Conservation (phyloP, 345 rosid species). For the Noccaea bulbosa region DNA sequence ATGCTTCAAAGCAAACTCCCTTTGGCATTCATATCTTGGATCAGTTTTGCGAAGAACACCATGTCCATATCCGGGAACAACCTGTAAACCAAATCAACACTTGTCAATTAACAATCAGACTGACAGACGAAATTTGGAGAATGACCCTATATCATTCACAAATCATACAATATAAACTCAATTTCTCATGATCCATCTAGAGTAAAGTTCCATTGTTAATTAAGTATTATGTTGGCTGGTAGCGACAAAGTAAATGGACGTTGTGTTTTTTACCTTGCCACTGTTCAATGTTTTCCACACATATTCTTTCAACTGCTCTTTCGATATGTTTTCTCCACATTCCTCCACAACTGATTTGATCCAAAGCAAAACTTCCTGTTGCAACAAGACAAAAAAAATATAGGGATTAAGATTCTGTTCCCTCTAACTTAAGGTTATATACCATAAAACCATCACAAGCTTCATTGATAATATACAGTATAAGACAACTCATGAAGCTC, state of each 20-base stretch:
- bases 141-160: no score
- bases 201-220: not conserved
- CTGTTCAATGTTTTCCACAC: slow-evolving; percentile 94
- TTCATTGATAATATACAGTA: slow-evolving; percentile 22
- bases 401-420: slow-evolving; percentile 13
- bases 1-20: slow-evolving; percentile 98
- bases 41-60: slow-evolving; percentile 97
- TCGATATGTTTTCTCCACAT: slow-evolving; percentile 81
- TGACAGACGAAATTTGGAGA: no score
- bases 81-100: slow-evolving; percentile 51
- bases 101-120: slow-evolving; percentile 16
- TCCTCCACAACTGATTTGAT: slow-evolving; percentile 90
- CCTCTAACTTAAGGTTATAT: slow-evolving; percentile 3
- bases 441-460: slow-evolving; percentile 22
- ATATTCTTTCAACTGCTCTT: slow-evolving; percentile 80
- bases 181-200: no score
- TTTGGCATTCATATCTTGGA: slow-evolving; percentile 93
- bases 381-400: slow-evolving; percentile 26
- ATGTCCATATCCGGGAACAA: slow-evolving; percentile 98
- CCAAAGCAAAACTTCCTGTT: slow-evolving; percentile 96
- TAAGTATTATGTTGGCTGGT: not conserved
- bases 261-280: slow-evolving; percentile 71
- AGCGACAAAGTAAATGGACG: not conserved
- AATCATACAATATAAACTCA: no score
- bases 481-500: slow-evolving; percentile 13